Evolutionary conservation across 2,329 filamentous ascomycete species (phyloP), one percentile per base, ranked within the genome.

Genomic region (Fusarium drepaniforme): DNA sequence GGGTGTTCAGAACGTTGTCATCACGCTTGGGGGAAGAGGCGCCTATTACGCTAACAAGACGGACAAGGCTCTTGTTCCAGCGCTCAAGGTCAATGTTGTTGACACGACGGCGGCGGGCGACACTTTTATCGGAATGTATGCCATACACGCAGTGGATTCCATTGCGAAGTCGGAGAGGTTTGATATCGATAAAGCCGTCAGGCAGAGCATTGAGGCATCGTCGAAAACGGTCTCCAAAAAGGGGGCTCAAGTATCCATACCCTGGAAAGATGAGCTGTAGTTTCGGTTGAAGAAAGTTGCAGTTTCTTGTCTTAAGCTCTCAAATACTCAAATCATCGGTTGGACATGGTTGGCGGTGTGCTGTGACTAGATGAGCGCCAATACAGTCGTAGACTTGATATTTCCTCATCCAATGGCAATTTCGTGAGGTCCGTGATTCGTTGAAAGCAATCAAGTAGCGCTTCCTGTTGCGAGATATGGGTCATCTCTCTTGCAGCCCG

Each of bases 91-190:
- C n/a, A 28, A 65, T 9, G 93, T 94, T 1, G 86, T 94, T 1
- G 93, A 95, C 80, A 95, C 93, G 1, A 95, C 93, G 9, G 93
- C 90, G 3, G 93, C 93, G 12, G 93, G 93, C 0, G 93, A 95
- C 81, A 94, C 93, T 0, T 94, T 94, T 80, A 91, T 93, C 2
- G 93, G 93, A 2, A 91, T 89, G 1, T 93, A 94, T 81, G 90
- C 92, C 1, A 88, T 92, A 37, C 30, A 38, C 30, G 42, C 35
- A 8, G 67, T 33, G n/a, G 9, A 60, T 13, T 56, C 25, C 3
- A 40, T 28, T 12, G 23, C 25, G 28, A 40, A 12, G 44, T 40
- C 38, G 11, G 38, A 61, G 33, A 28, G 42, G 8, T 66, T 66
- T 56, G 63, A 62, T 37, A 61, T 69, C 8, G 53, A 30, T 21